phyloP scores from a whole-genome alignment of 2,329 filamentous ascomycete genomes.

The Diaporthe citrichinensis region DNA sequence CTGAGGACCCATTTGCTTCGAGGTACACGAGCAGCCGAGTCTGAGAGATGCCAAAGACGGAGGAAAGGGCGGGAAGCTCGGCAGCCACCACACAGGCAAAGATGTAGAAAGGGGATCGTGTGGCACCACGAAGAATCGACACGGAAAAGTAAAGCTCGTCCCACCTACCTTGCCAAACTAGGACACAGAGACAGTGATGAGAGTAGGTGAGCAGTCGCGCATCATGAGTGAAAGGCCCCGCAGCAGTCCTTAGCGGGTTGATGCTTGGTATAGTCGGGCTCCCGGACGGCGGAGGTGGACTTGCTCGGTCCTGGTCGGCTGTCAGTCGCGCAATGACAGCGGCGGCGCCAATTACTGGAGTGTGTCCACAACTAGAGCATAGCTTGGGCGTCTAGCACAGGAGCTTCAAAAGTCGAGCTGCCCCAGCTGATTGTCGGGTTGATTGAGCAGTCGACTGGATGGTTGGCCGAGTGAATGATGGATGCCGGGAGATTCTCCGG shows the following conservation, averaged over 20 bases:
- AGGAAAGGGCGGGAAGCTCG: not conserved
- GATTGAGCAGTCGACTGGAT: not conserved
- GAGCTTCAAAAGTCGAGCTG: not conserved
- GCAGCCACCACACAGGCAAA: not conserved
- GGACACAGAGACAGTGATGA: not conserved
- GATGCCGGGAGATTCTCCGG: not conserved
- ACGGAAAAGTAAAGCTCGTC: slow-evolving; percentile 7
- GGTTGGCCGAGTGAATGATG: not conserved
- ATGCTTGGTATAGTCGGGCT: not conserved
- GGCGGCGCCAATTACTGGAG: not conserved
- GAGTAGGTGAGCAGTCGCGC: not conserved
- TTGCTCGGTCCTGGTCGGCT: slow-evolving; percentile 17
- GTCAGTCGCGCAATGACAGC: not conserved
- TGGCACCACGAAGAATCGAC: not conserved
- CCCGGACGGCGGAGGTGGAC: not conserved
- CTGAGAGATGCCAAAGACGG: slow-evolving; percentile 7
- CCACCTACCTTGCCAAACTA: slow-evolving; percentile 25
- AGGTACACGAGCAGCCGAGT: slow-evolving; percentile 15
- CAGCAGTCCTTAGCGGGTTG: not conserved
- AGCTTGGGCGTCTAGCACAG: not conserved
- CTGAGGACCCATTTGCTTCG: not conserved
- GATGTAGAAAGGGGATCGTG: not conserved
- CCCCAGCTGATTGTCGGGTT: not conserved
- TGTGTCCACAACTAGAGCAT: not conserved
- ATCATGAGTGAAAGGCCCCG: slow-evolving; percentile 18